phyloP scores from a whole-genome alignment of 2,329 filamentous ascomycete genomes.

The Emericellopsis cladophorae region DNA sequence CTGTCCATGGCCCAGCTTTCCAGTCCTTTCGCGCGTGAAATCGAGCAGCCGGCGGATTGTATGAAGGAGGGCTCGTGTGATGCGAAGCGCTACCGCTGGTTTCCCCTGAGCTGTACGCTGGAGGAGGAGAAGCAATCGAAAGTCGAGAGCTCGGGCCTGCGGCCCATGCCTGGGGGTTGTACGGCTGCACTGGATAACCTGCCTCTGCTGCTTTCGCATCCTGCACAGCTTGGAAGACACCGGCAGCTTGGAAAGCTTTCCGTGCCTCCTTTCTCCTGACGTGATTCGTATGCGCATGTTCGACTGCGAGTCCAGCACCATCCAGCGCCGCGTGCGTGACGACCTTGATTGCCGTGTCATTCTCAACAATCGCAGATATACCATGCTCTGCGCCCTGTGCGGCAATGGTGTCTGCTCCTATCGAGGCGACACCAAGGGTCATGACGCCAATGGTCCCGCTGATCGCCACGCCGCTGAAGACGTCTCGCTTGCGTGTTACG shows the following conservation, averaged over 20 bases:
- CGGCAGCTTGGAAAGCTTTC: slow-evolving; percentile 17
- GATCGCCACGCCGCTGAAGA: slow-evolving; percentile 23
- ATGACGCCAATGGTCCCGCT: slow-evolving; percentile 21
- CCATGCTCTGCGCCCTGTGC: slow-evolving; percentile 21
- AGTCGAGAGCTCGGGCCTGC: neutral
- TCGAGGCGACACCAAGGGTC: slow-evolving; percentile 20
- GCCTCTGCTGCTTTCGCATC: slow-evolving; percentile 15
- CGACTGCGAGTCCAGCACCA: slow-evolving; percentile 18
- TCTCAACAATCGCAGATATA: slow-evolving; percentile 11
- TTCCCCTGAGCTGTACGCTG: neutral
- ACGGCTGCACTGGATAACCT: slow-evolving; percentile 4
- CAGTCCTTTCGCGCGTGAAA: too few species aligned
- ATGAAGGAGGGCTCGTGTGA: neutral
- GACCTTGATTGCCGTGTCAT: slow-evolving; percentile 20
- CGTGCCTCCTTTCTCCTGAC: slow-evolving; percentile 19
- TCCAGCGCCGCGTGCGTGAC: slow-evolving; percentile 22
- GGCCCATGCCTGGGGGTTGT: neutral
- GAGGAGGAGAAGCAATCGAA: neutral
- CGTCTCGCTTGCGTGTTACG: slow-evolving; percentile 25
- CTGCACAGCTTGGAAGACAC: slow-evolving; percentile 16
- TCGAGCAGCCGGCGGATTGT: too few species aligned
- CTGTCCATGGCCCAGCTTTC: too few species aligned
- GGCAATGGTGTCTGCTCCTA: slow-evolving; percentile 20
- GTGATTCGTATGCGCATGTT: slow-evolving; percentile 20
- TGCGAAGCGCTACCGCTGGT: neutral